phyloP scores from a whole-genome alignment of 352 stramenopile species.

The Globisporangium iwayamae region DNA sequence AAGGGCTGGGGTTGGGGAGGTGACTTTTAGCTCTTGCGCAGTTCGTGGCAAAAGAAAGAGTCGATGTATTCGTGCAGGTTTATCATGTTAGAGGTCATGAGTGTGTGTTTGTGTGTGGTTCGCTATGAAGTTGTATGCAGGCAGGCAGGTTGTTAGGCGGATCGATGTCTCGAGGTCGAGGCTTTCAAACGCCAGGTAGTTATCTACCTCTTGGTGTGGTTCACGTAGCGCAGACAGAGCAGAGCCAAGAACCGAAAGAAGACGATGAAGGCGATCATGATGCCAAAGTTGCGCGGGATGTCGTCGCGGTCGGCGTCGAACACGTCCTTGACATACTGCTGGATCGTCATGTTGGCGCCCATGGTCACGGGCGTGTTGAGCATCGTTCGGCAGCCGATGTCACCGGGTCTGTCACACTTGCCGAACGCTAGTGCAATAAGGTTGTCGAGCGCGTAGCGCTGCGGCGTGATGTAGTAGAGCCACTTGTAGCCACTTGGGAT shows the following conservation, averaged over 20 bases:
- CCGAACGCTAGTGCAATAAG: conserved; percentile 11
- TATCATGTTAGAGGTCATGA: too few relatives aligned
- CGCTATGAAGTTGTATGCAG: too few relatives aligned
- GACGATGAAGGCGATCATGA: conserved; percentile 24
- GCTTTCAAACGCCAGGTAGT: not conserved
- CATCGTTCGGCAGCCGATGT: conserved; percentile 16
- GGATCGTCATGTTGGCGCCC: conserved; percentile 8
- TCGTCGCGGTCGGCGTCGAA: conserved; percentile 18
- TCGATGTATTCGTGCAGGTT: too few relatives aligned
- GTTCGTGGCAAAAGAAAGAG: too few relatives aligned
- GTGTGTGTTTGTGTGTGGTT: too few relatives aligned
- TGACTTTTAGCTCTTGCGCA: too few relatives aligned
- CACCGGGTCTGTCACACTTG: conserved; percentile 7
- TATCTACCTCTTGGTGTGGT: conserved; percentile 24
- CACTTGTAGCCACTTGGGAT: conserved; percentile 23
- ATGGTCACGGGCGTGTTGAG: conserved; percentile 9
- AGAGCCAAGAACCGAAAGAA: conserved; percentile 21
- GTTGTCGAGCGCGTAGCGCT: conserved; percentile 12
- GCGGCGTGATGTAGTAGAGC: conserved; percentile 25
- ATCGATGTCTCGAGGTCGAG: too few relatives aligned
- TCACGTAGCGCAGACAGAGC: conserved; percentile 21
- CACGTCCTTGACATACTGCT: conserved; percentile 22
- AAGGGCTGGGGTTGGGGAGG: too few relatives aligned
- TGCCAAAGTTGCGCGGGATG: conserved; percentile 19
- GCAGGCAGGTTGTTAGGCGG: too few relatives aligned